Base-by-base conservation (phyloP, 352 stramenopile species). In the Phytopythium litorale region DNA sequence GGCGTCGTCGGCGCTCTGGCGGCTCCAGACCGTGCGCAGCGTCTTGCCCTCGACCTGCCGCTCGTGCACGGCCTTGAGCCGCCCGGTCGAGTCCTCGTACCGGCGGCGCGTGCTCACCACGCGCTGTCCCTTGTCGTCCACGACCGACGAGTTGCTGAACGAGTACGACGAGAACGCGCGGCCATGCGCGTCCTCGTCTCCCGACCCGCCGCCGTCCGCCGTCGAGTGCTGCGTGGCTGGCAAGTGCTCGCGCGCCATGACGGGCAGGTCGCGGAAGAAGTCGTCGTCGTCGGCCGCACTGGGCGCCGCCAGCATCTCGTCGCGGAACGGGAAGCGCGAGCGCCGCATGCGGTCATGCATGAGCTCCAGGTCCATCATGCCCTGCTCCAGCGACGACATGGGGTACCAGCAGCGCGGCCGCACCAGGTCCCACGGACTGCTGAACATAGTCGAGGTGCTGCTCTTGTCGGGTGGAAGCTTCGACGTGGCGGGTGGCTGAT, bases 241-340 rank as follows among this genome's bases (percentile, higher is more conserved):
- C 51, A 63, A 16, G 58, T 71, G 60, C 54, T 71, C 58, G 40
- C 65, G 58, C 25, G 49, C 58, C 53, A 58, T 56, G 7, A 70
- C 46, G n/a, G 66, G 60, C n/a, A 86, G 58, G 58, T 86, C 76
- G n/a, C 72, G 62, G 70, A 83, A 86, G 66, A 83, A 86, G 7
- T 78, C 73, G 58, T 76, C 69, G 55, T 83, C 73, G 35, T 79
- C 70, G 33, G 71, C 38, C 30, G 60, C 60, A 42, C 55, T 67
- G 40, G 65, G 67, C 7, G 51, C 30, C 30, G 64, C 56, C 16
- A 79, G 23, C 63, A 80, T 68, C 53, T 66, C 60, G 53, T 57
- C 30, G 33, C 45, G 48, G 46, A 68, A 58, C 18, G 66, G 53
- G 63, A 70, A 64, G 62, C 55, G 60, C 37, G 64, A 66, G 23